A percentile compares a stretch with the other conserved stretches of the same genome.
These are phyloP conservation scores for Eucalyptus regnans DNA, from an alignment of 345 rosid species.

Conservation along the genomic window DNA sequence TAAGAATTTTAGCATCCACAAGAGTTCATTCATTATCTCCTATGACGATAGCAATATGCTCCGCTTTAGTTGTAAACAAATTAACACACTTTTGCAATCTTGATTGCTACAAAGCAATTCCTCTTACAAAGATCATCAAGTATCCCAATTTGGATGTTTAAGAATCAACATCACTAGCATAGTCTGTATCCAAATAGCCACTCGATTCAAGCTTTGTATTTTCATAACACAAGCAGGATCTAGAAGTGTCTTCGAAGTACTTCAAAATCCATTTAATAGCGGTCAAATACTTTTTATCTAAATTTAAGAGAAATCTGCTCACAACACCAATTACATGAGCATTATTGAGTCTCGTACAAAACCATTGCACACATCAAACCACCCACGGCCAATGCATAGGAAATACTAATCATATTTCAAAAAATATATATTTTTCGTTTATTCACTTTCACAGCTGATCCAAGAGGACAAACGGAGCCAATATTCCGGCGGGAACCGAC, in stretches of 20 bases:
- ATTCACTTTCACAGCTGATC: not conserved
- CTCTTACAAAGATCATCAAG: not conserved
- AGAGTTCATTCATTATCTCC: not conserved
- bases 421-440: too few relatives aligned
- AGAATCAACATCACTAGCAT: fast-evolving
- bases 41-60: not conserved
- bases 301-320: too few relatives aligned
- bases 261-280: not conserved
- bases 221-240: not conserved
- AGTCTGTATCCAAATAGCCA: not conserved
- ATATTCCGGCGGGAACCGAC: not conserved
- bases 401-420: too few relatives aligned
- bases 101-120: not conserved
- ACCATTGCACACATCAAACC: not conserved
- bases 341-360: too few relatives aligned
- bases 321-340: too few relatives aligned
- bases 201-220: too few relatives aligned
- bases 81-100: not conserved
- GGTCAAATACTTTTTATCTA: not conserved
- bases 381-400: not conserved
- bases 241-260: fast-evolving
- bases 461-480: not conserved
- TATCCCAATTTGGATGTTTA: too few relatives aligned
- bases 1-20: not conserved
- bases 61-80: not conserved